These are phyloP conservation scores for Aspergillus melleus DNA, from an alignment of 2,329 filamentous ascomycete genomes.

Conservation along the genomic window DNA sequence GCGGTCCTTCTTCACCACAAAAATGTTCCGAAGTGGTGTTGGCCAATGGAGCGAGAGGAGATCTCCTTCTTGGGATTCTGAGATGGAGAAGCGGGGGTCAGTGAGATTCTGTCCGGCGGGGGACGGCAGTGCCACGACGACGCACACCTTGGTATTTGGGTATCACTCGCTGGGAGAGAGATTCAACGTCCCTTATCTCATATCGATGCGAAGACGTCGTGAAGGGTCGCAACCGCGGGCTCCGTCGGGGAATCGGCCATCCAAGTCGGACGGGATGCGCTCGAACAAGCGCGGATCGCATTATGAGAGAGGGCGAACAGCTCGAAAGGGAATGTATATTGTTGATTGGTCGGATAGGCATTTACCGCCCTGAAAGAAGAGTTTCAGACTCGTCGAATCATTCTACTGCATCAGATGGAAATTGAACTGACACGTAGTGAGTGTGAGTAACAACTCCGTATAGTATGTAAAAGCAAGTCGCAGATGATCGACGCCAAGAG, in stretches of 20 bases:
- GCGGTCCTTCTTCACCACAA: conserved; percentile 67
- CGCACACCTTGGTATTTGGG: conserved; percentile 64
- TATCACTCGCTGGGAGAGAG: conserved; percentile 53
- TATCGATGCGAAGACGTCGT: conserved; percentile 39
- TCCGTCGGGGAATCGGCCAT: conserved; percentile 5
- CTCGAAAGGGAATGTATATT: neutral
- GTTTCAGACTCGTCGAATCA: no score
- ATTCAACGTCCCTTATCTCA: conserved; percentile 47
- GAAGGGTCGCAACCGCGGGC: conserved; percentile 37
- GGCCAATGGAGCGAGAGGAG: conserved; percentile 68
- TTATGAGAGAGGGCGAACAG: conserved; percentile 8
- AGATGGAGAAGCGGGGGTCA: conserved; percentile 1
- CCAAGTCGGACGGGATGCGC: conserved; percentile 10
- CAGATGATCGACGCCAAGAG: no score
- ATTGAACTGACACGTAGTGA: no score
- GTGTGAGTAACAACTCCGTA: no score
- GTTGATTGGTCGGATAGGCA: no score
- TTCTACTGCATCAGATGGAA: no score
- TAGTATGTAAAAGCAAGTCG: no score
- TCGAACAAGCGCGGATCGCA: conserved; percentile 22
- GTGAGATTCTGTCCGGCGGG: neutral
- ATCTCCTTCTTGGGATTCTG: conserved; percentile 59
- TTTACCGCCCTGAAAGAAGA: no score
- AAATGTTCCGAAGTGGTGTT: conserved; percentile 65
- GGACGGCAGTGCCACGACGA: conserved; percentile 10